Evolutionary conservation across 371 early-diverging fungal genomes (phyloP), one percentile per base, ranked within the genome.

Genomic region (Batkoa obscura): DNA sequence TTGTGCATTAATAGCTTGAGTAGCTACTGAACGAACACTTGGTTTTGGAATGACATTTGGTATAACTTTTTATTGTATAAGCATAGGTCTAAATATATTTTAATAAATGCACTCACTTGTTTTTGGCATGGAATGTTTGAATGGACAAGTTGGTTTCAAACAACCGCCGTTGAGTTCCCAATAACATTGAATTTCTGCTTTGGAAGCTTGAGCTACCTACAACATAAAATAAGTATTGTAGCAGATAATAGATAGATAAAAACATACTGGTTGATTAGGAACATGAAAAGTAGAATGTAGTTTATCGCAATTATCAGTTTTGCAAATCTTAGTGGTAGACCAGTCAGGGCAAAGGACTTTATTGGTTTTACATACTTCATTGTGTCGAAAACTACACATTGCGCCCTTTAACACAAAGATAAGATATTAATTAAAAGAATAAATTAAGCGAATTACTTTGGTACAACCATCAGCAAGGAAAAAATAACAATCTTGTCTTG

Each of bases 401-500:
- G 8, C 15, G 5, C 34, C 37, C 30, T 30, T 47, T 47, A n/a
- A 32, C 48, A 15, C 31, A n/a, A 47, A 30, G 13, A 41, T 9
- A 50, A 12, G 5, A 41, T 38, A n/a, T 41, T n/a, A 41, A 9
- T 53, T 53, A 13, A 41, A n/a, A 10, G n/a, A 39, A 38, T 53
- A 38, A 37, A 53, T 10, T 8, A 53, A 35, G 8, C 13, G 48
- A 15, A 9, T 39, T 53, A 53, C 53, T 31, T 53, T 53, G 53
- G 12, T 53, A 34, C 53, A 53, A 6, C 32, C 34, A 13, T 39
- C 32, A n/a, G 35, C 3, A 2, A 53, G n/a, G 34, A 37, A 53
- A 38, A 33, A 53, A 38, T 53, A 53, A 15, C 53, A 53, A 53
- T 53, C 53, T 53, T 53, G 38, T 13, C 53, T 35, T 30, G 35